Percentiles rank a stretch among this genome's conserved stretches.
These are phyloP conservation scores for Selaginella tamariscina DNA, from an alignment of 75 land plant species.

Conservation along the genomic window DNA sequence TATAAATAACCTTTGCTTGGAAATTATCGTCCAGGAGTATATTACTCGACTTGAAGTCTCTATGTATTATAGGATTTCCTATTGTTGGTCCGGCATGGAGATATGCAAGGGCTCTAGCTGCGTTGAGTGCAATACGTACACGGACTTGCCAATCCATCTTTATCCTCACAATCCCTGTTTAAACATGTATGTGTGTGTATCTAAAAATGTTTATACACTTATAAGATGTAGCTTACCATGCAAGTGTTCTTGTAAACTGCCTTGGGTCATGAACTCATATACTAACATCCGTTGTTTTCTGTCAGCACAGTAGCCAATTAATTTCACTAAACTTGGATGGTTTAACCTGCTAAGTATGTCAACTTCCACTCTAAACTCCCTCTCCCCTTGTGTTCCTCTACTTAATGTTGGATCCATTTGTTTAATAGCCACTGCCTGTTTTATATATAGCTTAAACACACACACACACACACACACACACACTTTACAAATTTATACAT, in stretches of 20 bases:
- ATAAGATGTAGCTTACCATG: slow-evolving; percentile 5
- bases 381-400: slow-evolving; percentile 2
- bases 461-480: too few species aligned
- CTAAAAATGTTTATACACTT: too few species aligned
- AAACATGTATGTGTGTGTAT: not conserved
- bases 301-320: slow-evolving; percentile 9
- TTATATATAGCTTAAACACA: not conserved
- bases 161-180: slow-evolving; percentile 10
- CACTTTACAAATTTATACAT: not conserved
- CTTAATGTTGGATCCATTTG: slow-evolving; percentile 20
- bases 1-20: slow-evolving; percentile 1
- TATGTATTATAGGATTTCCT: slow-evolving; percentile 25
- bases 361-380: slow-evolving; percentile 8
- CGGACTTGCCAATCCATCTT: slow-evolving; percentile 17
- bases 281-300: slow-evolving; percentile 1
- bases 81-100: slow-evolving; percentile 18
- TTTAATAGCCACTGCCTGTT: slow-evolving; percentile 65
- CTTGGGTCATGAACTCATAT: slow-evolving; percentile 12
- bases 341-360: slow-evolving; percentile 1
- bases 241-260: slow-evolving; percentile 9
- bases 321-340: slow-evolving; percentile 2
- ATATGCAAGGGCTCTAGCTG: slow-evolving; percentile 12
- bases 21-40: slow-evolving; percentile 22
- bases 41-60: slow-evolving; percentile 33
- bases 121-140: slow-evolving; percentile 13